Evolutionary conservation across 2,329 filamentous ascomycete species (phyloP), one percentile per base, ranked within the genome.

Genomic region (Xylariaceae sp.): DNA sequence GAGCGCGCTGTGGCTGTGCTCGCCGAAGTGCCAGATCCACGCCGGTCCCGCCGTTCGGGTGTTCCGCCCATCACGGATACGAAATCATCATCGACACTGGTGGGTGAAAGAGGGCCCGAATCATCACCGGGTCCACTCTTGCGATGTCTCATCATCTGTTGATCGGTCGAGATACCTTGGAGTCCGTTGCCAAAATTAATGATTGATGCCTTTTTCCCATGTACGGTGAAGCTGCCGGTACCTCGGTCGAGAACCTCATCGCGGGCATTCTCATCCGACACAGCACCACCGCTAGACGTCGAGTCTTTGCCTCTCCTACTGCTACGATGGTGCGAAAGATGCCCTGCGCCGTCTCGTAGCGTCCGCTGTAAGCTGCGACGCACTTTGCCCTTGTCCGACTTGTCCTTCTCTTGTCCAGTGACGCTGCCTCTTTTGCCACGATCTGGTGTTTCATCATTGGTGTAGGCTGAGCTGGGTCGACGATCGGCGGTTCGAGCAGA

Each of bases 191-290:
- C 91, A 67, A 99, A 95, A n/a, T 90, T 95, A 60, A 99, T 90
- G 50, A 99, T 89, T 1, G 91, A 96, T 2, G 94, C 94, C 71
- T 99, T 97, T 75, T 97, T 99, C 55, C 94, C 93, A 65, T 99
- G 94, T 4, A 99, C 86, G 4, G 94, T 96, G 69, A 99, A 99
- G 63, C 90, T 96, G 5, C 90, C 90, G 12, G 89, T 84, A 12
- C 88, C 87, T 44, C 94, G 84, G 6, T 88, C 78, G 12, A 99
- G 77, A 11, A 88, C 84, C 60, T 90, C 88, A 36, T 88, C 75
- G 72, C 80, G 63, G 57, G 69, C 58, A 31, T 60, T 74, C 16
- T 82, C 81, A 33, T 83, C 81, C 11, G 71, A 72, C 41, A 77
- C 72, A 28, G 22, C 22, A 14, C 58, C 64, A n/a, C 76, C 75